Evolutionary conservation across 2,329 filamentous ascomycete species (phyloP), one percentile per base, ranked within the genome.

Genomic region (Epichloe elymi): DNA sequence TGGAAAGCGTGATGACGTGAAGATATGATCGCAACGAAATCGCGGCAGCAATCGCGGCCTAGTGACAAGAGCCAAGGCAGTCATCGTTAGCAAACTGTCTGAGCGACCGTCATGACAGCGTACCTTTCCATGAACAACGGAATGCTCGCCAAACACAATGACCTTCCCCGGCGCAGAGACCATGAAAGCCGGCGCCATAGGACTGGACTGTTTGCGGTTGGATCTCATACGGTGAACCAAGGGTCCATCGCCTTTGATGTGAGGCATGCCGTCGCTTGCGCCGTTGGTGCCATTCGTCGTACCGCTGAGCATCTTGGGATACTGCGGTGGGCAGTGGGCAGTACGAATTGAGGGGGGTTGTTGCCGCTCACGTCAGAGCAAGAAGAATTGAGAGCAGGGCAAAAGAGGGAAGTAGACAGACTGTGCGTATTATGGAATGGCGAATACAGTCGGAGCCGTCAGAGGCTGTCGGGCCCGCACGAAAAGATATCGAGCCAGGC

Each of bases 141-240:
- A 86, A 71, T 98, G 93, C 68, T 98, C 93, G 58, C 93, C 93
- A 70, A 91, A 97, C 49, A 97, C 88, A 66, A 98, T 98, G 63
- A 96, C 93, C 67, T 98, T 98, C 56, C 91, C 94, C 0, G 93
- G 93, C 2, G 94, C 91, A 15, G 93, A 97, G 52, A 97, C 90
- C 87, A 98, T 95, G 66, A 98, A 98, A 54, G 90, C 74, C 42
- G 91, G 90, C 70, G 93, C 80, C 80, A 84, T 80, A 3, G 80
- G 80, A 51, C 70, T 79, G 11, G 80, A 83, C 54, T 73, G 69
- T 59, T 79, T 83, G 64, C 80, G 76, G 46, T 70, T 65, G 60
- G 71, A 63, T 57, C 60, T 74, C 54, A 66, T 61, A 48, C 67
- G 66, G 52, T 67, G 59, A 48, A 60, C 53, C 55, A 66, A 52